phyloP scores from a whole-genome alignment of 768 basidiomycete species.

The Phlebiopsis gigantea region DNA sequence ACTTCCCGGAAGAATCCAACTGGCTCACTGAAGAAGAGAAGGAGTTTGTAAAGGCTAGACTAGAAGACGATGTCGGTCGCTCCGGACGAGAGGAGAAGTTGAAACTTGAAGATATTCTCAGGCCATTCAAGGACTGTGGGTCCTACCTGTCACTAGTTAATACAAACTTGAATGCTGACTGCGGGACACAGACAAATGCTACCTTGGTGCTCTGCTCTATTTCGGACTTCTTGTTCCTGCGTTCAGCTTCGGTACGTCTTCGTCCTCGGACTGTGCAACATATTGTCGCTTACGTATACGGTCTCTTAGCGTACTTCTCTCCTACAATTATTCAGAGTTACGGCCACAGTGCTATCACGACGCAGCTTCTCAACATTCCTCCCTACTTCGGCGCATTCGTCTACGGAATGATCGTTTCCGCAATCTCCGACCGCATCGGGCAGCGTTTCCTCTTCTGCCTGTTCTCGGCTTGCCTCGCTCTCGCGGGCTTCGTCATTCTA shows the following conservation, averaged over 20 bases:
- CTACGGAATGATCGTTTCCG: conserved; percentile 15
- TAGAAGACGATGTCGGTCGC: conserved; percentile 26
- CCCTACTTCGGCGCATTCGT: conserved; percentile 22
- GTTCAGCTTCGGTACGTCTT: conserved; percentile 22
- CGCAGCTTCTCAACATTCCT: conserved; percentile 24
- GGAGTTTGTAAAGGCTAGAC: conserved; percentile 24
- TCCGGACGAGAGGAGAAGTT: conserved; percentile 20
- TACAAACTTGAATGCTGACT: background rate
- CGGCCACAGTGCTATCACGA: conserved; percentile 13
- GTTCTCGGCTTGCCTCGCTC: conserved; percentile 9
- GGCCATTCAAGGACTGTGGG: conserved; percentile 25
- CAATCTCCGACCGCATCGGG: conserved; percentile 10
- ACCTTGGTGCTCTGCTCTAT: conserved; percentile 26
- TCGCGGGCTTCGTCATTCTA: conserved; percentile 17
- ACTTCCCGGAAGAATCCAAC: conserved; percentile 26
- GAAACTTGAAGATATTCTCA: conserved; percentile 16
- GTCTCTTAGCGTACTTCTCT: conserved; percentile 15
- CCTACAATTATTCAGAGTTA: conserved; percentile 15
- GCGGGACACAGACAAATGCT: conserved; percentile 19
- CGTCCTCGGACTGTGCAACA: background rate
- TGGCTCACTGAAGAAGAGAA: conserved; percentile 29
- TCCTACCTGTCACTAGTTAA: background rate
- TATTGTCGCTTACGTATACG: background rate
- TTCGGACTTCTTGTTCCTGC: conserved; percentile 25
- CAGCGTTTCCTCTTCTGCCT: conserved; percentile 17